Evolutionary conservation across 2,329 filamentous ascomycete species (phyloP), one percentile per base, ranked within the genome.

Genomic region (Dothistroma septosporum): DNA sequence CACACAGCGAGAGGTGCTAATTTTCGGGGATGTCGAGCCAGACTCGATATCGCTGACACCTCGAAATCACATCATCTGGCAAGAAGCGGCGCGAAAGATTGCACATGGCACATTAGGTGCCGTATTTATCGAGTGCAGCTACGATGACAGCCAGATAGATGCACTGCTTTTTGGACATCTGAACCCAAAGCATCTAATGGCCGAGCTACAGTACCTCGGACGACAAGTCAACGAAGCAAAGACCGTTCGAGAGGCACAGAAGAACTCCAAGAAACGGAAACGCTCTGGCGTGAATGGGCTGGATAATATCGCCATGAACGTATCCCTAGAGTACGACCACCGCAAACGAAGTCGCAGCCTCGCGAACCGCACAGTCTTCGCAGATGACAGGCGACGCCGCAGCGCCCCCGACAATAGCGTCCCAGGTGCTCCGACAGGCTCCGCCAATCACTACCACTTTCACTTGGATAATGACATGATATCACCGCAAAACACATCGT

Each of bases 51-150:
- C 91, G 0, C 76, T 93, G 1, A 88, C 85, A 1, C 92, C 93
- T 0, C 86, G 92, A 24, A 97, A 94, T 66, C 78, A 83, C n/a
- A 80, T 81, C 14, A 86, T 99, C 14, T 99, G 94, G 94, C 83
- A 85, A 66, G 90, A 94, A 70, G 93, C 93, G 0, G 93, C 92
- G 0, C 88, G 88, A 9, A 96, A 95, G 72, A 86, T 99, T 28
- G 88, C 82, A 0, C 77, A 81, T 0, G 90, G 91, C 1, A 80
- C 83, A 4, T 81, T 99, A 0, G 83, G 82, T 0, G 93, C 88
- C 11, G 89, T 99, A 12, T 93, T 97, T 72, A 95, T 99, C 68
- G 94, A 99, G 78, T 97, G 93, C 75, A 96, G 91, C 63, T 99
- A 93, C 74, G 89, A 91, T 63, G 88, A 97, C 73, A 84, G 85